A percentile compares a stretch with the other conserved stretches of the same genome.
These are phyloP conservation scores for Asterophora lycoperdoides DNA, from an alignment of 768 basidiomycete genomes.

Conservation along the genomic window DNA sequence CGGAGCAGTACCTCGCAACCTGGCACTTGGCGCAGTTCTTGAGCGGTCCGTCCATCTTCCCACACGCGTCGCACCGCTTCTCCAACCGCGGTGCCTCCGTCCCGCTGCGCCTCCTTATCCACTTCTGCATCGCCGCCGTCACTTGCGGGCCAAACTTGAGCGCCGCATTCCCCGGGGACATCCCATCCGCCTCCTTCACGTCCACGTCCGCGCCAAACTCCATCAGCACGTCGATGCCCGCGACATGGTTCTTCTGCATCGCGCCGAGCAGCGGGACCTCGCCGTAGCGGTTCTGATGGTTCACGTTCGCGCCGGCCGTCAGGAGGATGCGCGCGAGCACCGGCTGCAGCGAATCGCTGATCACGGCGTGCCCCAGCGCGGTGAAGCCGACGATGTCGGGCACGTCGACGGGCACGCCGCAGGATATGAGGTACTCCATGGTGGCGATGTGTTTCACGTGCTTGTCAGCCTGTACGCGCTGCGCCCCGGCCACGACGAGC, in stretches of 20 bases:
- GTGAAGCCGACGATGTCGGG: constrained; percentile 47
- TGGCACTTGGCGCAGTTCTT: constrained; percentile 43
- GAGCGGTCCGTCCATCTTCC: constrained; percentile 23
- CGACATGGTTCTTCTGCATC: constrained; percentile 26
- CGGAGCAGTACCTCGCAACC: constrained; percentile 47
- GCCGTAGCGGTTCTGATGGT: constrained; percentile 47
- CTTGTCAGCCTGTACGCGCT: constrained; percentile 23
- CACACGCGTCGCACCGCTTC: constrained; percentile 42
- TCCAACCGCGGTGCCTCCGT: constrained; percentile 38
- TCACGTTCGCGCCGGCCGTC: constrained; percentile 43
- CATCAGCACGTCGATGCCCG: constrained; percentile 42
- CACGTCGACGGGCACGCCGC: constrained; percentile 36
- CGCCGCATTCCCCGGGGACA: constrained; percentile 28
- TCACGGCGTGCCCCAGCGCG: constrained; percentile 44
- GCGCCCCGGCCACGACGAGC: constrained; percentile 37
- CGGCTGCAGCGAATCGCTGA: constrained; percentile 20
- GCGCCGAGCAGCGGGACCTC: constrained; percentile 36
- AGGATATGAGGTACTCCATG: constrained; percentile 37
- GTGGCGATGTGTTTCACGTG: constrained; percentile 28
- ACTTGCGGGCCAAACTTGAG: constrained; percentile 37
- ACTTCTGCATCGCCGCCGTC: constrained; percentile 40
- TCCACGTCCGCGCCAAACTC: constrained; percentile 46
- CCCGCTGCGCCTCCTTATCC: constrained; percentile 44
- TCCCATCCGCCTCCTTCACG: constrained; percentile 35
- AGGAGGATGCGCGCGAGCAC: constrained; percentile 37